Base-by-base conservation (phyloP, 2,329 filamentous ascomycete species). In the Trichoderma sp. region DNA sequence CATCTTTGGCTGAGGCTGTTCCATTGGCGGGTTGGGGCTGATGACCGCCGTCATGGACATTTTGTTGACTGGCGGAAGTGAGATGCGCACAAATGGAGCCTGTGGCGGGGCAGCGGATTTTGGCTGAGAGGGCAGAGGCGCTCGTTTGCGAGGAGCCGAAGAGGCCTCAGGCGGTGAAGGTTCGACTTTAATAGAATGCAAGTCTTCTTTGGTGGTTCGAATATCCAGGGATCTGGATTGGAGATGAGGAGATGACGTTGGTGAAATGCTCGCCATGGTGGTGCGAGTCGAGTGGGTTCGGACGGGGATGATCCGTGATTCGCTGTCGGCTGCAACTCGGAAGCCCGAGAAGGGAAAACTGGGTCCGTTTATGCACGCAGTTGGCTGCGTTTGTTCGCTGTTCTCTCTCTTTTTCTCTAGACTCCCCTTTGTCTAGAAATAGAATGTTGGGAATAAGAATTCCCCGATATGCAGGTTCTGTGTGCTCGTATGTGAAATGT, bases 21-120 rank as follows among this genome's bases (percentile, higher is more conserved):
- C 84, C 70, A 80, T 77, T 14, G 78, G 77, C 56, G 82, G 77
- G 67, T 79, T 78, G 47, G 84, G 83, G 62, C 82, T 82, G 73
- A 86, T 81, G 75, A 84, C 82, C 69, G 84, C 83, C 9, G 85
- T 82, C 84, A 87, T 86, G 70, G 83, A 81, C 80, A 84, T 84
- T 74, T 80, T 84, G 76, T 84, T 83, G 76, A 81, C 78, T 58
- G 81, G 78, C 56, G 80, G 81, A 73, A 79, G 78, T 73, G 76
- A 80, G 72, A 79, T 79, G 71, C 77, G 79, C 74, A 76, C 78
- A 56, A 67, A 75, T 74, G 75, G 76, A 77, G 75, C 78, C 75
- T 77, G 79, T 76, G 75, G 76, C 72, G 71, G 57, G 71, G 67
- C 66, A 30, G 70, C 64, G 28, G 72, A 39, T 72, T 74, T 76